Evolutionary conservation across 345 rosid species (phyloP), one percentile per base, ranked within the genome.

Genomic region (Noccaea caerulescens): DNA sequence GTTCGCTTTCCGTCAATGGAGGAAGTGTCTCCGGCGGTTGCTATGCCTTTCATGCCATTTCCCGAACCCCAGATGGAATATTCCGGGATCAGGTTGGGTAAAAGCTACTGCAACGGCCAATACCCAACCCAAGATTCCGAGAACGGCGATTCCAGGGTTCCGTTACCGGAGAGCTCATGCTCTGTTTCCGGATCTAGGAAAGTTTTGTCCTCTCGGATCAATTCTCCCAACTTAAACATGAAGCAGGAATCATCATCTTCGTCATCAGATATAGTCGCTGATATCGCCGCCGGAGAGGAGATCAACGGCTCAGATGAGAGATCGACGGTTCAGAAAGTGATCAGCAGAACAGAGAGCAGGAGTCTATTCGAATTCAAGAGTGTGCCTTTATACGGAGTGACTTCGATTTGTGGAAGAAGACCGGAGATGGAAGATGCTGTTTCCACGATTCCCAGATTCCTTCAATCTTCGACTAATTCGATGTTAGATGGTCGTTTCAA

Each of bases 361-460:
- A 75, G 77, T 64, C 69, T 91, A 34, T 88, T 72, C 8, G 79
- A 73, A 61, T 51, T 62, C 65, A 77, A 81, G 41, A 66, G 70
- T 13, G 53, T 65, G 13, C 83, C 93, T 7, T 82, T 80, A 13
- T 88, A 88, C 85, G 97, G 97, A 41, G 69, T 75, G 30, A 82
- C 84, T 44, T 88, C 91, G 41, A 72, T 87, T 4, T 69, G 88
- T 58, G 97, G 96, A 54, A 82, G 82, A 71, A 80, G 96, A 52
- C 82, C 86, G 0, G 96, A 87, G 81, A 91, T 91, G 97, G 96
- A 91, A 83, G 97, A 89, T 83, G 81, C 90, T 33, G 80, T 83
- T 5, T 80, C 87, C 3, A 82, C 74, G 8, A 71, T 84, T 14
- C 93, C 96, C 4, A 68, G 63, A 20, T 82, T 83, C 72, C 50